Conservation (phyloP, 805 yeast genomes). For the Yamadazyma olivae region DNA sequence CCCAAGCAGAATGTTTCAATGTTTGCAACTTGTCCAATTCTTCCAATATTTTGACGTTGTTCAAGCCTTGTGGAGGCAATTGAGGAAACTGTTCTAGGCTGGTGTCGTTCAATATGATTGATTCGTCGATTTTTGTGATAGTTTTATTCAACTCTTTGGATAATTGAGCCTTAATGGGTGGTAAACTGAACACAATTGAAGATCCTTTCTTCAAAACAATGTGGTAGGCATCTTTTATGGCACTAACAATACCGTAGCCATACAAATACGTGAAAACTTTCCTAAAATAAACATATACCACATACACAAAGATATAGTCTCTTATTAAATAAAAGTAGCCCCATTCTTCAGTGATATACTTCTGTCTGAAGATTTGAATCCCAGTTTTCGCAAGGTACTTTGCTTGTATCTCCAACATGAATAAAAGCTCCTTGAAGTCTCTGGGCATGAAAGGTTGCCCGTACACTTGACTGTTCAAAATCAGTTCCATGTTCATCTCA, state of each 20-base stretch:
- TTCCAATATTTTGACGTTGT: slow-evolving; percentile 41
- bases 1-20: slow-evolving; percentile 75
- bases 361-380: slow-evolving; percentile 1
- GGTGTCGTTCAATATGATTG: slow-evolving; percentile 54
- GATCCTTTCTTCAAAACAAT: slow-evolving; percentile 19
- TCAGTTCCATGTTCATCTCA: too few relatives aligned
- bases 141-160: slow-evolving; percentile 55
- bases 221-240: slow-evolving; percentile 14
- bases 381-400: neutral
- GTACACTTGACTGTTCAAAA: slow-evolving; percentile 1
- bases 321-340: slow-evolving; percentile 14
- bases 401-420: neutral
- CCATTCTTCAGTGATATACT: slow-evolving; percentile 9
- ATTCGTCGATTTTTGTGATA: slow-evolving; percentile 48
- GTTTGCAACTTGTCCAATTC: slow-evolving; percentile 50
- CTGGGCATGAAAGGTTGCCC: slow-evolving; percentile 7
- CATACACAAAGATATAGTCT: slow-evolving; percentile 19
- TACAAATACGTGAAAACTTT: slow-evolving; percentile 11
- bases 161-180: slow-evolving; percentile 54
- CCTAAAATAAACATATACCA: slow-evolving; percentile 9
- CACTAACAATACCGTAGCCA: slow-evolving; percentile 42
- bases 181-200: slow-evolving; percentile 39
- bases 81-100: slow-evolving; percentile 39
- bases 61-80: slow-evolving; percentile 62
- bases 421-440: slow-evolving; percentile 2